These are phyloP conservation scores for Fusarium luffae DNA, from an alignment of 2,329 filamentous ascomycete genomes.

Conservation along the genomic window DNA sequence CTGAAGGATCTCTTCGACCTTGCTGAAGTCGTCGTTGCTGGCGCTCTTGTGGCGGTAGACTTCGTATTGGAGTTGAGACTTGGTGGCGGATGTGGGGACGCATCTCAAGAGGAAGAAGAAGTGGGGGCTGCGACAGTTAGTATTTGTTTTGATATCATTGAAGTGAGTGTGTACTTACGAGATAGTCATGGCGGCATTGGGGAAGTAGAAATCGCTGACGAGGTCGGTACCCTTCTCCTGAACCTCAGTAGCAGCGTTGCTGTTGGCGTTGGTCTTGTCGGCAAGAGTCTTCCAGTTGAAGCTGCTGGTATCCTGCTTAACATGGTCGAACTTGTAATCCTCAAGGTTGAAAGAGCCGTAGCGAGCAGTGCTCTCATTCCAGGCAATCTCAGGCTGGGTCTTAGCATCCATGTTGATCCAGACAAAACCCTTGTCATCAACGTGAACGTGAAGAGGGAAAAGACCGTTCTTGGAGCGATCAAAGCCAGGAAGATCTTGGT, in stretches of 20 bases:
- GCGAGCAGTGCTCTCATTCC: slow-evolving; percentile 58
- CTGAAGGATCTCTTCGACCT: slow-evolving; percentile 17
- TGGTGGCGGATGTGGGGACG: slow-evolving; percentile 20
- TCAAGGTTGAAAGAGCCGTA: slow-evolving; percentile 59
- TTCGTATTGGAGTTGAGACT: slow-evolving; percentile 28
- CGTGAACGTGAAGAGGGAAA: slow-evolving; percentile 63
- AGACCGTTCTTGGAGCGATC: slow-evolving; percentile 65
- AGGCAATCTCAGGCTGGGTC: slow-evolving; percentile 58
- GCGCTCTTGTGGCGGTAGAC: slow-evolving; percentile 35
- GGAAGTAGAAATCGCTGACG: slow-evolving; percentile 40
- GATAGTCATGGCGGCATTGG: slow-evolving; percentile 34
- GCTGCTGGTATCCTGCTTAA: slow-evolving; percentile 63
- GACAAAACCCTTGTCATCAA: slow-evolving; percentile 66
- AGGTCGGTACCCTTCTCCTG: slow-evolving; percentile 16
- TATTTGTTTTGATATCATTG: not conserved
- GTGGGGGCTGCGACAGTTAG: slow-evolving; percentile 49
- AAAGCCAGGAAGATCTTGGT: slow-evolving; percentile 66
- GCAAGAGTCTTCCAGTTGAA: slow-evolving; percentile 70
- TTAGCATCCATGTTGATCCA: slow-evolving; percentile 67
- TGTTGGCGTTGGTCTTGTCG: slow-evolving; percentile 25
- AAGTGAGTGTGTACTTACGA: slow-evolving; percentile 25
- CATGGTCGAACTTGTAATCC: slow-evolving; percentile 66
- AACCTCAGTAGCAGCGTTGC: slow-evolving; percentile 20
- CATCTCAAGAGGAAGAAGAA: slow-evolving; percentile 35
- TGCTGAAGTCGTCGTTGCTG: slow-evolving; percentile 23